Evolutionary conservation across 1,284 basidiomycete genomes (phyloP).

Genomic region (Ganoderma leucocontextum): DNA sequence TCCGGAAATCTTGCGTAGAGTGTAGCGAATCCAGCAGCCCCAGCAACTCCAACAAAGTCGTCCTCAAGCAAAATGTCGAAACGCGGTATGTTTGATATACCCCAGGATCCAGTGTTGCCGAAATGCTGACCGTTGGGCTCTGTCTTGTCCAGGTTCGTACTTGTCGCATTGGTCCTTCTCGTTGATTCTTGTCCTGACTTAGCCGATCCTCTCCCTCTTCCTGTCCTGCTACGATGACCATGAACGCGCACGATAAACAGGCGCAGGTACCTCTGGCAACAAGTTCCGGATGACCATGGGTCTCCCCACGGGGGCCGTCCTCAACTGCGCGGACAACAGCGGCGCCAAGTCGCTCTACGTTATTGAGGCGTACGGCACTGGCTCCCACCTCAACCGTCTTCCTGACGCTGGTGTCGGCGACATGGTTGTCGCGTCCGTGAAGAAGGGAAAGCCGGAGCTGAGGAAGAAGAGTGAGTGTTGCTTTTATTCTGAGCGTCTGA

Average conservation of each 20-base stretch:
- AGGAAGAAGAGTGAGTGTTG: slow-evolving; percentile 94
- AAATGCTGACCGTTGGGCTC: slow-evolving; percentile 30
- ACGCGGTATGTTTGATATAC: slow-evolving; percentile 38
- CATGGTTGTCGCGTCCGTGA: slow-evolving; percentile 99
- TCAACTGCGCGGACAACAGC: slow-evolving; percentile 99
- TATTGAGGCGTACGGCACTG: slow-evolving; percentile 93
- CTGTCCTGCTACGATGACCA: slow-evolving; percentile 44
- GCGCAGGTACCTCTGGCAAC: slow-evolving; percentile 75
- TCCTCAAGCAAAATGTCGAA: slow-evolving; percentile 45
- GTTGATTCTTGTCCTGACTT: slow-evolving; percentile 38
- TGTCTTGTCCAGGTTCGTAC: slow-evolving; percentile 32
- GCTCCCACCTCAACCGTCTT: slow-evolving; percentile 96
- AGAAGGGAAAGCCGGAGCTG: slow-evolving; percentile 99
- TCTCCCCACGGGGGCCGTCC: slow-evolving; percentile 97
- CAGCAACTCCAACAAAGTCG: slow-evolving; percentile 43
- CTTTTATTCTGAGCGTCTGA: slow-evolving; percentile 9
- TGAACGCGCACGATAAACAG: slow-evolving; percentile 34
- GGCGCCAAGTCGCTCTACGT: slow-evolving; percentile 96
- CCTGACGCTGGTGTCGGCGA: slow-evolving; percentile 98
- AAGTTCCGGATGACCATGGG: slow-evolving; percentile 98
- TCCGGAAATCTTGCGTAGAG: slow-evolving; percentile 37
- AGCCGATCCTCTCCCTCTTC: slow-evolving; percentile 42
- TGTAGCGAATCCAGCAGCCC: slow-evolving; percentile 31
- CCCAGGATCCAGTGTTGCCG: not conserved
- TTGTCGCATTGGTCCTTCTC: not conserved